Conservation (phyloP, 208 protist genomes). For the Leishmania tarentolae region DNA sequence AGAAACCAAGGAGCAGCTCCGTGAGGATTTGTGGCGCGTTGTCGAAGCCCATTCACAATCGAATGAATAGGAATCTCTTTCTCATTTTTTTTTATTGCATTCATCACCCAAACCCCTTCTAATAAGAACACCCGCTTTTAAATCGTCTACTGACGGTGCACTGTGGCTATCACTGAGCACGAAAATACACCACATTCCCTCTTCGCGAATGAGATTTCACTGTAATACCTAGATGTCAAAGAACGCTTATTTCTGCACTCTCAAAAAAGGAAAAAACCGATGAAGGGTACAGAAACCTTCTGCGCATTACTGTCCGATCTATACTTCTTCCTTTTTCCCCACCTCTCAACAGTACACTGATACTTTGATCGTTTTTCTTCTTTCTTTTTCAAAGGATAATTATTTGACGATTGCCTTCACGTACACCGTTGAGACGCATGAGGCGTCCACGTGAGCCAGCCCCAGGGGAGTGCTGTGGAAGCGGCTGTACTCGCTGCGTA, state of each 20-base stretch:
- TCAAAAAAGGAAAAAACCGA: background rate
- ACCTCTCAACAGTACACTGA: background rate
- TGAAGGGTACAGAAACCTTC: background rate
- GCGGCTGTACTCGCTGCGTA: constrained; percentile 85
- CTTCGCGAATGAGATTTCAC: background rate
- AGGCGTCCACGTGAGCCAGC: constrained; percentile 66
- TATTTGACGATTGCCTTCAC: background rate
- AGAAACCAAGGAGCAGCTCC: constrained; percentile 66
- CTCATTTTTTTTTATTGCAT: background rate
- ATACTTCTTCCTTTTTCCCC: constrained; percentile 5
- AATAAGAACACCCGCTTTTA: background rate
- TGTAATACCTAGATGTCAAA: background rate
- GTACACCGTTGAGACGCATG: constrained; percentile 8
- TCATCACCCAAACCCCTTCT: background rate
- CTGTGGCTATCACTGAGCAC: background rate
- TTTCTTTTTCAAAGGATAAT: background rate
- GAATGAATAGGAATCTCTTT: background rate
- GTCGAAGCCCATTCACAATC: constrained; percentile 54
- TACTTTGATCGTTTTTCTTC: constrained; percentile 1
- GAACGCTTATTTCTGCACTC: background rate
- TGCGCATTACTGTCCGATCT: background rate
- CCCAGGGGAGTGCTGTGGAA: constrained; percentile 85
- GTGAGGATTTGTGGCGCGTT: constrained; percentile 79
- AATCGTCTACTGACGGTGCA: background rate
- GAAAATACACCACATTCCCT: background rate